Base-by-base conservation (phyloP, 179 eudicot species). In the Beta macrorhiza region DNA sequence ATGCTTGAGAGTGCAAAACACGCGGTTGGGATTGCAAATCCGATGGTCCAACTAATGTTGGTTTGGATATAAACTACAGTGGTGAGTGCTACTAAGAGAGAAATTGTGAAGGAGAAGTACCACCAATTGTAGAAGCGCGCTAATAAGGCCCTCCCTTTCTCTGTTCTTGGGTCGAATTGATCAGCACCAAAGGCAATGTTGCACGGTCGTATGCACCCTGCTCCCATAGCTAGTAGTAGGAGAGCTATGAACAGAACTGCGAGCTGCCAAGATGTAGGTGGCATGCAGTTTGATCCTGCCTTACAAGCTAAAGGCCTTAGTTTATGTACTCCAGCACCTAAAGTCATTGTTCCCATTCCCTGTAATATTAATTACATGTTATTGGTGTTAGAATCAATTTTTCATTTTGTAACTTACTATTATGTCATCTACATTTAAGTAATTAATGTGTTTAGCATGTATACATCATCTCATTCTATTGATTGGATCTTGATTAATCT, bases 151-250 rank as follows among this genome's bases (percentile, higher is more conserved):
- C 72, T 67, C 0, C 89, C 89, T 47, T 80, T 82, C 25, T 87
- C 85, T 0, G 94, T 93, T 22, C 16, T 87, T 0, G 88, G 81
- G 63, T 93, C 91, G 70, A 93, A 89, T 78, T 92, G 97, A 57
- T 93, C 98, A 10, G 97, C 97, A 10, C 98, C 98, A 32, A 93
- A 93, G 45, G 91, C 98, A 4, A 93, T 91, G 87, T 89, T 90
- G 86, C 98, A 93, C 0, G 98, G 91, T 59, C 94, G 78, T 45
- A 92, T 84, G 74, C 90, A 84, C 1, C 94, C 93, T 1, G 94
- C 88, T 1, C 94, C 98, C 0, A 87, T 3, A 0, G 93, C 89
- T 14, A 93, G 69, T 0, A 92, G 81, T 6, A 78, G 79, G 0
- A 93, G 89, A 14, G 85, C 89, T 0, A 52, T 5, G 75, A 86